Conservation (phyloP, 805 yeast genomes). For the Yueomyces sp. region DNA sequence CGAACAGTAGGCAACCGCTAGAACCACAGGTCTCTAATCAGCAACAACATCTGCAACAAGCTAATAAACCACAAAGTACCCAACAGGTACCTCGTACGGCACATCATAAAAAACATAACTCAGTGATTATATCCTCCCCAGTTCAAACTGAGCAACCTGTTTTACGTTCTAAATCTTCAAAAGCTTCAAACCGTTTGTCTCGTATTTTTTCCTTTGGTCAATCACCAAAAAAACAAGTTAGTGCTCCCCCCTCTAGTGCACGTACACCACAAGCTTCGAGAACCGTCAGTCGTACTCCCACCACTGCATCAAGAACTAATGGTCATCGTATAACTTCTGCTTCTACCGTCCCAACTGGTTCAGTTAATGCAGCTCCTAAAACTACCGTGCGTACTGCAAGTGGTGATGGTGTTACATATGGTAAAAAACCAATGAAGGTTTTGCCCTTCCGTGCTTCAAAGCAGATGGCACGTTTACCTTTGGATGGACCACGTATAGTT, state of each 20-base stretch:
- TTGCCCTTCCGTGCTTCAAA: neutral
- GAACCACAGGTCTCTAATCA: too few species aligned
- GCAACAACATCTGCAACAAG: too few species aligned
- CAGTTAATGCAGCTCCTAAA: neutral
- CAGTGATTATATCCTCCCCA: neutral
- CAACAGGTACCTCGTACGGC: neutral
- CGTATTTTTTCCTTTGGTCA: neutral
- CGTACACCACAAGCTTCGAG: neutral
- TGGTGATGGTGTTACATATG: neutral
- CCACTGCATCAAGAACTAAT: neutral
- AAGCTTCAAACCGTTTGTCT: neutral
- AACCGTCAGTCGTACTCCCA: neutral
- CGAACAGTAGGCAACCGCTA: too few species aligned
- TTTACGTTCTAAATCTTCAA: neutral
- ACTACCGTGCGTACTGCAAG: neutral
- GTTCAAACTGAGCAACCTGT: neutral
- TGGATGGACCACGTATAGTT: constrained; percentile 74
- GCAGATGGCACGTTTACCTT: constrained; percentile 8
- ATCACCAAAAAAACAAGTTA: neutral
- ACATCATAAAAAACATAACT: neutral
- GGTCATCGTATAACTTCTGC: neutral
- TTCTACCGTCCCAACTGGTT: neutral
- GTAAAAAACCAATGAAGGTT: neutral
- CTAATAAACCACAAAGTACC: too few species aligned
- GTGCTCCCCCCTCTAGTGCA: neutral